Conservation (phyloP, 441 rosid species). For the Bruguiera hainesii region DNA sequence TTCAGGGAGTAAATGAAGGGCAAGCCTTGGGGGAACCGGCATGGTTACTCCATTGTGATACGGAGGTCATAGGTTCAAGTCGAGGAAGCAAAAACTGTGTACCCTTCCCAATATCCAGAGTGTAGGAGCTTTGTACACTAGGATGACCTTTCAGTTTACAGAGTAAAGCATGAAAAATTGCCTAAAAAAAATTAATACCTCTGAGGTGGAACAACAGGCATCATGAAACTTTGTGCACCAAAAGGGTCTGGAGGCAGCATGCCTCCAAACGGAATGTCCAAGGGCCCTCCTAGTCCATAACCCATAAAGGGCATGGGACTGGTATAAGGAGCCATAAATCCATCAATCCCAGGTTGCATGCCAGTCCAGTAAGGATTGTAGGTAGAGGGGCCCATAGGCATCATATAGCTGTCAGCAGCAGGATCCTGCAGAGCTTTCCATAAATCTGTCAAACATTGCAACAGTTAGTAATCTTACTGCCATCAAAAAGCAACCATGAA, state of each 20-base stretch:
- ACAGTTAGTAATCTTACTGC: conserved; percentile 2
- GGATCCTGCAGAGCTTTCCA: conserved; percentile 81
- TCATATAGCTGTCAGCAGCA: conserved; percentile 80
- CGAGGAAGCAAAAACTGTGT: too few species aligned
- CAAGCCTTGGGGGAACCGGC: too few species aligned
- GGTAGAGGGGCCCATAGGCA: conserved; percentile 75
- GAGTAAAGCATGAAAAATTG: background rate
- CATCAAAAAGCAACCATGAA: conserved; percentile 7
- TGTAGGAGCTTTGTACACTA: too few species aligned
- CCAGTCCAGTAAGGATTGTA: conserved; percentile 79
- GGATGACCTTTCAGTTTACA: too few species aligned
- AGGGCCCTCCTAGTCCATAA: conserved; percentile 56
- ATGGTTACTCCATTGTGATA: too few species aligned
- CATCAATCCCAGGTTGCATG: conserved; percentile 86
- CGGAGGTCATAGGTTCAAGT: too few species aligned
- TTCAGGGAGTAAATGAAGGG: background rate
- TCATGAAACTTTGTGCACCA: conserved; percentile 54
- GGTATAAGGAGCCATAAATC: conserved; percentile 61
- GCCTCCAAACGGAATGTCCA: conserved; percentile 63
- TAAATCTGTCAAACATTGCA: conserved; percentile 48
- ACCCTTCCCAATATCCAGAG: too few species aligned
- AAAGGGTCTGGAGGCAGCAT: conserved; percentile 64
- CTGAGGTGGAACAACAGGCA: conserved; percentile 59
- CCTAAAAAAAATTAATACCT: conserved; percentile 36
- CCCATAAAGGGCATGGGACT: conserved; percentile 75